Evolutionary conservation across 1,284 basidiomycete species (phyloP).

Genomic region (Trichosporon sp.): DNA sequence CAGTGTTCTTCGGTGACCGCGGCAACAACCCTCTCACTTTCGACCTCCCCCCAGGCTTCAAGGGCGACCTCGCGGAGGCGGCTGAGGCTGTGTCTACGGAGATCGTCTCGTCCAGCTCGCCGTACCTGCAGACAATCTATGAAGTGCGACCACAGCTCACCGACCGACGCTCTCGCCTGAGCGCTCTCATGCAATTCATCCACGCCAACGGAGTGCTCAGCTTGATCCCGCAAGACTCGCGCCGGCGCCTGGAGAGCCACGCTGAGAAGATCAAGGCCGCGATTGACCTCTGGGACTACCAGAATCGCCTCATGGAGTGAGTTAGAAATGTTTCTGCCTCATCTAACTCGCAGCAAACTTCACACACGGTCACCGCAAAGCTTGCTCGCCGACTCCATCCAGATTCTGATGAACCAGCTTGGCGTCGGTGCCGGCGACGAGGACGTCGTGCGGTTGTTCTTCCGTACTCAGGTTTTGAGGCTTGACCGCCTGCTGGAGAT

Average conservation of each 20-base stretch:
- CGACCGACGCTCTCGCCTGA: conserved; percentile 67
- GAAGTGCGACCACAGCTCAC: conserved; percentile 76
- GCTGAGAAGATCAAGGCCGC: conserved; percentile 82
- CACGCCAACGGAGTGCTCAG: conserved; percentile 71
- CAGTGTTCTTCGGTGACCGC: conserved; percentile 53
- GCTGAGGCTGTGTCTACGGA: conserved; percentile 50
- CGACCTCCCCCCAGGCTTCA: conserved; percentile 44
- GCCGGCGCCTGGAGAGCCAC: conserved; percentile 72
- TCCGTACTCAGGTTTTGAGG: conserved; percentile 61
- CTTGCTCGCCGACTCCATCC: conserved; percentile 48
- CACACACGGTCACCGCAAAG: conserved; percentile 32
- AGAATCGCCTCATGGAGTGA: conserved; percentile 56
- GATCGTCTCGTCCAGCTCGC: conserved; percentile 52
- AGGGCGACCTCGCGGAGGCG: conserved; percentile 52
- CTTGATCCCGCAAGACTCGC: conserved; percentile 73
- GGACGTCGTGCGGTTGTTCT: conserved; percentile 75
- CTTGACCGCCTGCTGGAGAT: conserved; percentile 42
- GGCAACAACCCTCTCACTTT: conserved; percentile 53
- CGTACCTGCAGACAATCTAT: conserved; percentile 66
- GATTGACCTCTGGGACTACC: conserved; percentile 73
- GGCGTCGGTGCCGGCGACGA: conserved; percentile 51
- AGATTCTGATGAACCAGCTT: conserved; percentile 30
- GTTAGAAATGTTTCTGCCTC: conserved; percentile 5
- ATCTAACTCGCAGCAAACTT: conserved; percentile 26
- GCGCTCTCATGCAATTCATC: conserved; percentile 79